Percentiles rank a stretch among this genome's conserved stretches.
phyloP scores from a whole-genome alignment of 2,329 filamentous ascomycete species.

The Cladosporium sp. region DNA sequence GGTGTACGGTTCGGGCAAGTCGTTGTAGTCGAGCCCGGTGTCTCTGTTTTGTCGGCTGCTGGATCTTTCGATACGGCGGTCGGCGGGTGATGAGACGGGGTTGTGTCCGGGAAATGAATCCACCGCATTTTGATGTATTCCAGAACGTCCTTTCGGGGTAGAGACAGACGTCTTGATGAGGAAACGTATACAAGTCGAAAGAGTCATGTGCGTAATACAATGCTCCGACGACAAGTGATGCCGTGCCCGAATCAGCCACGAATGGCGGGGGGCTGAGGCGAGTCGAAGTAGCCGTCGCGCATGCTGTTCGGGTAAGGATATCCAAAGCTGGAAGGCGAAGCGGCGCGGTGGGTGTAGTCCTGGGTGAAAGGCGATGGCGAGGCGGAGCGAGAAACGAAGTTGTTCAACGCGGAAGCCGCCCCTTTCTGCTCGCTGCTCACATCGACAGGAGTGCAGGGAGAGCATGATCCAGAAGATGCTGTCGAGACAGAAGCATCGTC shows the following conservation, averaged over 20 bases:
- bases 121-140: too few relatives aligned
- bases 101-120: too few relatives aligned
- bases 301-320: slow-evolving; percentile 30
- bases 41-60: too few relatives aligned
- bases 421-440: slow-evolving; percentile 18
- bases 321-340: slow-evolving; percentile 30
- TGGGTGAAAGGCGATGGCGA: slow-evolving; percentile 27
- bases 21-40: too few relatives aligned
- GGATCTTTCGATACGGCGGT: too few relatives aligned
- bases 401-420: slow-evolving; percentile 17
- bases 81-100: too few relatives aligned
- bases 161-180: too few relatives aligned
- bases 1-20: too few relatives aligned
- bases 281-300: slow-evolving; percentile 30
- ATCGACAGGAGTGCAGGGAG: slow-evolving; percentile 25
- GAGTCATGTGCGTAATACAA: too few relatives aligned
- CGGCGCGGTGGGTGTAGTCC: slow-evolving; percentile 20
- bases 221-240: too few relatives aligned
- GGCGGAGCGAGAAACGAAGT: slow-evolving; percentile 23
- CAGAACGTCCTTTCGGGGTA: too few relatives aligned
- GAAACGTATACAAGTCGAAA: too few relatives aligned
- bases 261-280: slow-evolving; percentile 30
- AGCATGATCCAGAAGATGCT: slow-evolving; percentile 19
- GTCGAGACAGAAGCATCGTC: slow-evolving; percentile 16
- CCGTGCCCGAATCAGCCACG: slow-evolving; percentile 22